These are phyloP conservation scores for Diaporthe citriasiana DNA, from an alignment of 2,329 filamentous ascomycete genomes.

Conservation along the genomic window DNA sequence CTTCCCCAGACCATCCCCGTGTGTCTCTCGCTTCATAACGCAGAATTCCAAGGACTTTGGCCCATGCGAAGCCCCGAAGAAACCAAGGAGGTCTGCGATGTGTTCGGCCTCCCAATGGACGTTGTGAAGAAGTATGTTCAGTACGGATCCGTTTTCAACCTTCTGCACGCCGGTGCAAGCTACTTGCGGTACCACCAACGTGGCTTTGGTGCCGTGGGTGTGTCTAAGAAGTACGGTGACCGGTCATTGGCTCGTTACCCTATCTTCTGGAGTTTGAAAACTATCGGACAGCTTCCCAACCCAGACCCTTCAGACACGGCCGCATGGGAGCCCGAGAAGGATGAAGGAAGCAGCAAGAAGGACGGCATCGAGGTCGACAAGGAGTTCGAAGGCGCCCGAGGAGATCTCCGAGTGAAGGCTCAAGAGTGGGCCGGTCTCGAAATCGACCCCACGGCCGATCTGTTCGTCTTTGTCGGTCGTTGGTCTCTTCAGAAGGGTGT, in stretches of 20 bases:
- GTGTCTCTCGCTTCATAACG: conserved; percentile 76
- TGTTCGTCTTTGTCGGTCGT: conserved; percentile 78
- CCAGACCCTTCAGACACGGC: conserved; percentile 73
- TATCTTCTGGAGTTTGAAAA: conserved; percentile 77
- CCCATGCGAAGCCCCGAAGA: conserved; percentile 74
- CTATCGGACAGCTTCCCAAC: conserved; percentile 76
- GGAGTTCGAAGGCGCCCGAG: conserved; percentile 67
- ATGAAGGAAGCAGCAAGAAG: conserved; percentile 59
- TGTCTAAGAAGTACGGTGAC: conserved; percentile 77
- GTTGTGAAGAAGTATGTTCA: conserved; percentile 73
- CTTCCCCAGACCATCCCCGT: conserved; percentile 72
- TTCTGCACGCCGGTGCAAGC: conserved; percentile 73
- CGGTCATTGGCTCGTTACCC: conserved; percentile 76
- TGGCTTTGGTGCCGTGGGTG: conserved; percentile 75
- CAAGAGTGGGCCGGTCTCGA: conserved; percentile 79
- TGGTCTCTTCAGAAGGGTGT: conserved; percentile 80
- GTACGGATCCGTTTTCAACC: conserved; percentile 76
- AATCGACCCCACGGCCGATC: conserved; percentile 71
- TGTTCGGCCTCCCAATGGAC: conserved; percentile 71
- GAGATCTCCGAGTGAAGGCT: conserved; percentile 69
- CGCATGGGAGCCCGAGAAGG: conserved; percentile 67
- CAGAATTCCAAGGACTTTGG: conserved; percentile 78
- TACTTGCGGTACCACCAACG: conserved; percentile 75
- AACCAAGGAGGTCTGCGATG: conserved; percentile 71
- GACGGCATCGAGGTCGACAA: conserved; percentile 67